phyloP scores from a whole-genome alignment of 106 monocot species.

The Apostasia shenzhenica region DNA sequence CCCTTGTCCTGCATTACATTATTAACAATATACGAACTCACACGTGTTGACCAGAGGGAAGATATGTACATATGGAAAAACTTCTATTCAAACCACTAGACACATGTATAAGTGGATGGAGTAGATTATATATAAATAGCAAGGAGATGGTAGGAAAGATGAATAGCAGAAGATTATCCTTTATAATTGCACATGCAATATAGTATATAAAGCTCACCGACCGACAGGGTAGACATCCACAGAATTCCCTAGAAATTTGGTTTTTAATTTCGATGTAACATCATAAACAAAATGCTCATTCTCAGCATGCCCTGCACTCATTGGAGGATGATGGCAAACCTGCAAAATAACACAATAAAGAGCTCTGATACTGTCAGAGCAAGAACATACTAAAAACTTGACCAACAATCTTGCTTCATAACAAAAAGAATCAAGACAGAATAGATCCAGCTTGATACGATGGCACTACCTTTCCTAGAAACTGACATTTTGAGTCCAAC shows the following conservation, averaged over 20 bases:
- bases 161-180: no score
- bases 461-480: no score
- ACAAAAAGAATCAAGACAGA: not conserved
- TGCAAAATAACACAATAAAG: slow-evolving; percentile 17
- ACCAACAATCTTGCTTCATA: not conserved
- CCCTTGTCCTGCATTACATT: slow-evolving; percentile 66
- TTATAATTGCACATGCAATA: no score
- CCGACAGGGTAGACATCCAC: slow-evolving; percentile 90
- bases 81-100: not conserved
- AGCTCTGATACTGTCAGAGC: not conserved
- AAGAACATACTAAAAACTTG: not conserved
- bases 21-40: not conserved
- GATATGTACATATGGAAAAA: not conserved
- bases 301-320: slow-evolving; percentile 88
- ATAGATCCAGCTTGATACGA: not conserved
- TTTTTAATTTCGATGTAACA: slow-evolving; percentile 88
- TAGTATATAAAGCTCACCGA: slow-evolving; percentile 35
- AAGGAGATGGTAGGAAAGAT: no score
- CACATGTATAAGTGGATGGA: not conserved
- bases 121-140: no score
- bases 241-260: slow-evolving; percentile 91
- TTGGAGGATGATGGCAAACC: slow-evolving; percentile 98
- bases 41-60: not conserved
- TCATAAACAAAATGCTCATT: slow-evolving; percentile 99
- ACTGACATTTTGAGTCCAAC: not conserved